phyloP scores from a whole-genome alignment of 2,329 filamentous ascomycete species.

The Monosporascus cannonballus region DNA sequence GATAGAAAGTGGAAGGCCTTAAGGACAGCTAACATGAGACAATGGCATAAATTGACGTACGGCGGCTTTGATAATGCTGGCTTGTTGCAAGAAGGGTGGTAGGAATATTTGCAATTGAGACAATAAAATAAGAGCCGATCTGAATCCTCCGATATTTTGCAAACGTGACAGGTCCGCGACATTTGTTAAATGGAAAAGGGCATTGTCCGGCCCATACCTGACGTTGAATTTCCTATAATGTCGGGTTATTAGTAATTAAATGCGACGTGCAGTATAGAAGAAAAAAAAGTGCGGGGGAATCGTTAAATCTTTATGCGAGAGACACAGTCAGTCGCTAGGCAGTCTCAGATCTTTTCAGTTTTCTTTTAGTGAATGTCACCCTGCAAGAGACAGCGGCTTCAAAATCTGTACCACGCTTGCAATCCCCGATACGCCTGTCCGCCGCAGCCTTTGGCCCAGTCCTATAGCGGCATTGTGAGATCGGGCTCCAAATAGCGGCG shows the following conservation, averaged over 20 bases:
- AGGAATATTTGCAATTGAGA: no score
- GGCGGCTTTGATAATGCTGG: not conserved
- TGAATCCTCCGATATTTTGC: not conserved
- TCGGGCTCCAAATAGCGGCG: constrained; percentile 48
- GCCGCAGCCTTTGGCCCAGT: constrained; percentile 55
- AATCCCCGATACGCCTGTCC: constrained; percentile 30
- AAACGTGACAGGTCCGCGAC: not conserved
- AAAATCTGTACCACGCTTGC: constrained; percentile 21
- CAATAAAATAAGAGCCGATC: no score
- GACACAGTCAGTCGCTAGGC: constrained; percentile 4
- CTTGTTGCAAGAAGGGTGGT: no score
- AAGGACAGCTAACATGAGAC: no score
- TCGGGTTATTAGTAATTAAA: not conserved
- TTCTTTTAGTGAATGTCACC: constrained; percentile 44
- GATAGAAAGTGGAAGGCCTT: no score
- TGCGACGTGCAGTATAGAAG: not conserved
- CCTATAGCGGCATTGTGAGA: constrained; percentile 37
- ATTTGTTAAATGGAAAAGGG: not conserved
- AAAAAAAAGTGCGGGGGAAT: not conserved
- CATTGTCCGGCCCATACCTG: not conserved
- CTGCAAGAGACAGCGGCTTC: constrained; percentile 46
- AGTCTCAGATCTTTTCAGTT: constrained; percentile 77
- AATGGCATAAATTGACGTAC: constrained; percentile 1
- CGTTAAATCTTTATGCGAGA: constrained; percentile 1
- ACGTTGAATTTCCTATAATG: not conserved